Percentiles rank a stretch among this genome's conserved stretches.
Conservation (phyloP, 75 land plant species). For the Ceratopteris richardii region DNA sequence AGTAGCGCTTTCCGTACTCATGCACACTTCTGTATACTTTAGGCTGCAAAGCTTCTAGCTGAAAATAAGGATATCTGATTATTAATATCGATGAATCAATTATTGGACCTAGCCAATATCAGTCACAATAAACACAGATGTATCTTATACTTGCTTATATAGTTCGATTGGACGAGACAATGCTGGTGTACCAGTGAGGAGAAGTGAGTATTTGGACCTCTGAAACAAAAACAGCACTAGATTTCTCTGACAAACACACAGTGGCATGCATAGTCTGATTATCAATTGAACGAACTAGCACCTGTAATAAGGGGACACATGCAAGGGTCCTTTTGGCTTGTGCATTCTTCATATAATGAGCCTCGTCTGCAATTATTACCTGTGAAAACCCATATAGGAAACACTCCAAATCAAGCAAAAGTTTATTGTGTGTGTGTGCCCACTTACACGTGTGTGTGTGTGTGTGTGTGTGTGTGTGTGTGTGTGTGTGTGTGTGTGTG, state of each 20-base stretch:
- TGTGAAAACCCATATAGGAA: constrained; percentile 16
- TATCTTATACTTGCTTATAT: constrained; percentile 67
- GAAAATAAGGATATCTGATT: constrained; percentile 3
- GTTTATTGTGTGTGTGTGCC: no score
- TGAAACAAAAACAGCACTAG: constrained; percentile 17
- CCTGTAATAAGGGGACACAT: constrained; percentile 79
- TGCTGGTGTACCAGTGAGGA: constrained; percentile 95
- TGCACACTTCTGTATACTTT: constrained; percentile 68
- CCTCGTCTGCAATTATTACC: constrained; percentile 96
- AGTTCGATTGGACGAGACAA: constrained; percentile 94
- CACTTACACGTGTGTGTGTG: no score
- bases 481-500: no score
- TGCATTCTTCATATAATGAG: constrained; percentile 91
- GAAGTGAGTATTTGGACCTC: constrained; percentile 70
- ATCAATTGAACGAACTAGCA: neutral
- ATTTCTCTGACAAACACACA: constrained; percentile 10
- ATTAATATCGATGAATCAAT: neutral
- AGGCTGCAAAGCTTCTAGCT: constrained; percentile 92
- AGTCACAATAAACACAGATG: neutral
- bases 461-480: no score
- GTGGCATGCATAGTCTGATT: neutral
- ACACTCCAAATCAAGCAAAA: no score
- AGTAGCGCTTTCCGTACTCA: constrained; percentile 89
- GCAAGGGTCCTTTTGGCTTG: constrained; percentile 91
- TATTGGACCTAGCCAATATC: no score